phyloP scores from a whole-genome alignment of 164 flowering plant species.

The Platanus orientalis region DNA sequence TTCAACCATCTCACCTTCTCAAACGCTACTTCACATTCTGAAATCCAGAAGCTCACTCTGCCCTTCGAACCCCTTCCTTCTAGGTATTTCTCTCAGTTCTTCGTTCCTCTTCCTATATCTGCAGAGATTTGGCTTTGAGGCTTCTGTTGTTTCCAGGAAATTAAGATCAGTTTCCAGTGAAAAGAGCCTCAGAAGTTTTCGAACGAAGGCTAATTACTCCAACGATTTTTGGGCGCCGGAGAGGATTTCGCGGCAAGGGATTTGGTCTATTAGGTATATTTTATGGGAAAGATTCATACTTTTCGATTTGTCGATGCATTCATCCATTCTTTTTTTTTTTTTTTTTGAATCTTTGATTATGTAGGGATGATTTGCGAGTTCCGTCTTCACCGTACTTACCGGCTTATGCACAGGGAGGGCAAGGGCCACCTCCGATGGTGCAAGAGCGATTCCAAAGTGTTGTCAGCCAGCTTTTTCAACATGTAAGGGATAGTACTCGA shows the following conservation, averaged over 20 bases:
- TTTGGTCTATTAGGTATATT: slow-evolving; percentile 96
- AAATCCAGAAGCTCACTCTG: slow-evolving; percentile 27
- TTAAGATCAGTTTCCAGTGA: slow-evolving; percentile 14
- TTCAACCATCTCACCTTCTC: slow-evolving; percentile 30
- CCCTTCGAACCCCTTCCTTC: slow-evolving; percentile 34
- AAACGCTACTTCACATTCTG: slow-evolving; percentile 24
- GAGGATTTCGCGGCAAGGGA: slow-evolving; percentile 31
- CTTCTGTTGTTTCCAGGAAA: slow-evolving; percentile 29
- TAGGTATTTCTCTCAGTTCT: slow-evolving; percentile 27
- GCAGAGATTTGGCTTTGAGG: neutral
- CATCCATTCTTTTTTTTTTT: neutral
- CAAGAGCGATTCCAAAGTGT: slow-evolving; percentile 82
- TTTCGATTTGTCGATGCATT: neutral
- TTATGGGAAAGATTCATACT: neutral
- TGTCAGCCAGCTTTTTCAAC: slow-evolving; percentile 87
- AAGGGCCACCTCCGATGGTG: slow-evolving; percentile 82
- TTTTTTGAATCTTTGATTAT: neutral
- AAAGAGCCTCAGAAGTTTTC: slow-evolving; percentile 18
- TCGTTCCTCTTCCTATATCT: neutral
- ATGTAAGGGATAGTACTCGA: slow-evolving; percentile 42
- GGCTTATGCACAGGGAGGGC: slow-evolving; percentile 49
- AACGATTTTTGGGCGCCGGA: slow-evolving; percentile 33
- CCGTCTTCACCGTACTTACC: slow-evolving; percentile 76
- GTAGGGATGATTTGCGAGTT: slow-evolving; percentile 74
- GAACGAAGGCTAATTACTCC: slow-evolving; percentile 44